phyloP scores from a whole-genome alignment of 139 green algal genomes.

The Tetradesmus obliquus region DNA sequence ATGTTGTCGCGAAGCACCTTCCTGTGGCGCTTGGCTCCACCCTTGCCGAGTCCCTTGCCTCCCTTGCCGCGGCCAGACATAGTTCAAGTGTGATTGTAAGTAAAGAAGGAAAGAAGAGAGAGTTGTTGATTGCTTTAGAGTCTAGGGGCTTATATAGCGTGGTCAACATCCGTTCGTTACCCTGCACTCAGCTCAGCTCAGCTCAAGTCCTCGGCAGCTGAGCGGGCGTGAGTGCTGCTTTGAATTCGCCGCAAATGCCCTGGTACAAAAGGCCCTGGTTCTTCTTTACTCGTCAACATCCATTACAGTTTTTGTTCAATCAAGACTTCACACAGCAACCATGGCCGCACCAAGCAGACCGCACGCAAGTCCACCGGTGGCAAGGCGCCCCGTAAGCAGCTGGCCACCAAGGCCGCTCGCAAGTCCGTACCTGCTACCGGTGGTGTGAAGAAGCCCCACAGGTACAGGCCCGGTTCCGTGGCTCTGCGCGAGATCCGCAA shows the following conservation, averaged over 20 bases:
- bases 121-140: not conserved
- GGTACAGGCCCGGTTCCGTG: slow-evolving; percentile 93
- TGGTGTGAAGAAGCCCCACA: slow-evolving; percentile 92
- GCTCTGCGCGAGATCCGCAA: slow-evolving; percentile 95
- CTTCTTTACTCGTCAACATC: not conserved
- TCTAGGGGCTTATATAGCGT: slow-evolving; percentile 2
- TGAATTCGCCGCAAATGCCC: not conserved
- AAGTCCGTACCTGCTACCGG: slow-evolving; percentile 92
- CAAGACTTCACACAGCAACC: too few species aligned
- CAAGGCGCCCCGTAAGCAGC: slow-evolving; percentile 94
- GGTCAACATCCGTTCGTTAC: not conserved
- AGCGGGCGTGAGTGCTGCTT: not conserved
- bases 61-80: slow-evolving; percentile 96
- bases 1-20: slow-evolving; percentile 97
- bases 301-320: not conserved
- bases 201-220: not conserved
- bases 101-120: not conserved
- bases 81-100: slow-evolving; percentile 23
- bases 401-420: slow-evolving; percentile 92
- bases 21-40: slow-evolving; percentile 91
- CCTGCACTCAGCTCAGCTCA: not conserved
- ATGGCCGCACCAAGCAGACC: slow-evolving; percentile 99
- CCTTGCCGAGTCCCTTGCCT: slow-evolving; percentile 95
- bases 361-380: slow-evolving; percentile 95
- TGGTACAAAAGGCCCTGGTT: not conserved